Conservation (phyloP, 2,329 filamentous ascomycete species). For the Huntiella bhutanensis region DNA sequence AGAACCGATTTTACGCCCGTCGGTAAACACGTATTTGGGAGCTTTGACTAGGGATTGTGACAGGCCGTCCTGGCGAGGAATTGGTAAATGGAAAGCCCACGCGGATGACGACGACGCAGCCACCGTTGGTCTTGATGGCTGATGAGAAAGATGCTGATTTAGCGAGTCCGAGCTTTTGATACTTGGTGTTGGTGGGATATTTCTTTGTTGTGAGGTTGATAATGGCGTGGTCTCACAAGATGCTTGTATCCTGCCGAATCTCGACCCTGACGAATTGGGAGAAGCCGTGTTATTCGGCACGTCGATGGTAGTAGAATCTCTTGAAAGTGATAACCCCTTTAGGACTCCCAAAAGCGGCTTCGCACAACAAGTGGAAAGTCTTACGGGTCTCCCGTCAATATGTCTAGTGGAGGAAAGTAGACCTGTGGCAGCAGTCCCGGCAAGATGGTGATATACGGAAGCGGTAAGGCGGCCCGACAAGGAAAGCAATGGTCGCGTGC, state of each 20-base stretch:
- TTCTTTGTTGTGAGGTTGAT: neutral
- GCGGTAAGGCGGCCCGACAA: neutral
- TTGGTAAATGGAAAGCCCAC: neutral
- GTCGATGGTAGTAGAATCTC: neutral
- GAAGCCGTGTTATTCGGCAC: neutral
- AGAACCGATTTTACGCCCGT: too few relatives aligned
- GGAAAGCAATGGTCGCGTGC: too few relatives aligned
- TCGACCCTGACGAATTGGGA: neutral
- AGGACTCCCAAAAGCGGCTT: too few relatives aligned
- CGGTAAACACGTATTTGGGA: neutral
- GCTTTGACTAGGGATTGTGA: conserved; percentile 1
- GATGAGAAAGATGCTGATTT: neutral
- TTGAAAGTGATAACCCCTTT: neutral
- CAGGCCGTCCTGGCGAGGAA: neutral
- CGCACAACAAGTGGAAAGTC: too few relatives aligned
- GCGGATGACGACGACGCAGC: conserved; percentile 3
- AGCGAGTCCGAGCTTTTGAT: neutral
- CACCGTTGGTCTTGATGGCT: conserved; percentile 2
- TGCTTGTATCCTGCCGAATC: neutral
- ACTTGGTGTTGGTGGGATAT: neutral
- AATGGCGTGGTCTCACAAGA: too few relatives aligned
- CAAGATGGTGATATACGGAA: conserved; percentile 1
- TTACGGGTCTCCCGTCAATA: neutral
- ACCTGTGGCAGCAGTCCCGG: neutral
- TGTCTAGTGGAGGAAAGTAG: neutral